phyloP scores from a whole-genome alignment of 768 basidiomycete species.

The Lactifluus volemus region DNA sequence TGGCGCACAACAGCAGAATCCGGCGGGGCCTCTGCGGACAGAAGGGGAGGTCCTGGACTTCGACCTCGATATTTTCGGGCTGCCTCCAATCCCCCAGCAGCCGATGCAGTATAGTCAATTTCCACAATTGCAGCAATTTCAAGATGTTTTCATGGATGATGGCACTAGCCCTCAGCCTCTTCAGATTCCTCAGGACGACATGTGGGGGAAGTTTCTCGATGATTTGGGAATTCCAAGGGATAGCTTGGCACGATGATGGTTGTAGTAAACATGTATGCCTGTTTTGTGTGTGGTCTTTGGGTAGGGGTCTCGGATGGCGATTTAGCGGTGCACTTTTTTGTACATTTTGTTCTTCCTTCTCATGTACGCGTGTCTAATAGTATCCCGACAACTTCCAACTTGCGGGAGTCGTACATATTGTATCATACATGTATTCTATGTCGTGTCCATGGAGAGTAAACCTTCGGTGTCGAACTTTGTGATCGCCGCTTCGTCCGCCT shows the following conservation, averaged over 20 bases:
- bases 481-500: slow-evolving; percentile 32
- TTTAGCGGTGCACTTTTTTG: not conserved
- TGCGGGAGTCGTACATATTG: not conserved
- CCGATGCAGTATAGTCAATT: slow-evolving; percentile 10
- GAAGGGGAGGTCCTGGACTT: slow-evolving; percentile 2
- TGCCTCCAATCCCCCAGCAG: not conserved
- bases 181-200: slow-evolving; percentile 27
- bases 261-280: not conserved
- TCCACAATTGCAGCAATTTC: slow-evolving; percentile 11
- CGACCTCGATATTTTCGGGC: slow-evolving; percentile 1
- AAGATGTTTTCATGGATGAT: slow-evolving; percentile 15
- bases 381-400: not conserved
- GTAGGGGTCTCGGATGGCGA: too few species aligned
- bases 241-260: not conserved
- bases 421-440: slow-evolving; percentile 13
- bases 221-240: slow-evolving; percentile 23
- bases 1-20: not conserved
- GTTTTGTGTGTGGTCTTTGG: not conserved
- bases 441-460: slow-evolving; percentile 48
- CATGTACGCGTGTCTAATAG: not conserved
- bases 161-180: not conserved
- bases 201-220: slow-evolving; percentile 32
- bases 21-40: not conserved
- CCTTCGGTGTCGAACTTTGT: slow-evolving; percentile 33
- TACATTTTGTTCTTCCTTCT: not conserved